Base-by-base conservation (phyloP, 2,329 filamentous ascomycete genomes). In the Podosphaera leucotricha region DNA sequence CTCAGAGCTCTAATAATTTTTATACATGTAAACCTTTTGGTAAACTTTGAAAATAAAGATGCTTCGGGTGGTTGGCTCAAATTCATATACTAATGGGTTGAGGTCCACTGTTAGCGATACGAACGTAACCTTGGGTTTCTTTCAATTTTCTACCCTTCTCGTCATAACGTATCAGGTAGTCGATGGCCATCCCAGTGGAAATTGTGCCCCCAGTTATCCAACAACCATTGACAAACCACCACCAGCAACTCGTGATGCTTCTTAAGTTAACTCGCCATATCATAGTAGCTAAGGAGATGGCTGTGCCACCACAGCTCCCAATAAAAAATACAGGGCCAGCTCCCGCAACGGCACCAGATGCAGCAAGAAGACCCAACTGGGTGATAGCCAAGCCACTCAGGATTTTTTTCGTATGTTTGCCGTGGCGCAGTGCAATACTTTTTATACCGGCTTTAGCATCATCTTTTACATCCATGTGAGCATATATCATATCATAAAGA, bases 401-500 rank as follows among this genome's bases (percentile, higher is more conserved):
- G 7, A 92, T 75, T 43, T 73, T 64, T 60, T 90, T 92, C 1
- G 82, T 86, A 48, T 85, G 70, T 4, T 71, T 67, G 49, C 81
- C 77, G 52, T 92, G 82, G 57, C 79, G 78, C 35, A 92, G 64
- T 1, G 80, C 84, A 52, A 92, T 90, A 55, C 77, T 83, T 65
- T 87, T 92, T 62, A 92, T 90, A 7, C 84, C 85, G 0, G 78
- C 83, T 59, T 84, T 85, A 48, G 68, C 75, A 56, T 92, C 84
- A 53, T 92, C 83, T 55, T 77, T 77, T 59, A 87, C 79, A 54
- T 92, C 84, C 76, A 90, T 87, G 58, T 92, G 84, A 13, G 84
- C 84, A 59, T 92, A 92, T 26, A 92, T 84, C 74, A 90, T 92
- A 59, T 92, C 84, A 59, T 92, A 92, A 35, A 92, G 62, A 21